Base-by-base conservation (phyloP, 192 early-diverging fungal genomes). In the Chytriomyces sp. region DNA sequence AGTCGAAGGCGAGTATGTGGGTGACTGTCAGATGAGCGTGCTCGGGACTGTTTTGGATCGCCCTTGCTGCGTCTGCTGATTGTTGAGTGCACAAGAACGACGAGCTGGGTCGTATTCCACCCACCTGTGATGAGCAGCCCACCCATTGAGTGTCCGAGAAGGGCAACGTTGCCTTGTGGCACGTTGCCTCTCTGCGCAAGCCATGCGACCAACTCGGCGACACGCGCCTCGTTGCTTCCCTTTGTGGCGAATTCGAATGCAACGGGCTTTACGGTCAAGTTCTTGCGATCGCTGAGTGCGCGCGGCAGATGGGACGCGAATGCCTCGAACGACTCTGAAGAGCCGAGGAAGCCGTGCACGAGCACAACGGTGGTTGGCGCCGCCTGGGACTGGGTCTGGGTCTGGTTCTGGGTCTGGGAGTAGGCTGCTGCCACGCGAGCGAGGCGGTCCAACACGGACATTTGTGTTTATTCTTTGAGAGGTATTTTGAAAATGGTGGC, bases 271-370 rank as follows among this genome's bases (percentile, higher is more conserved):
- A 57, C 31, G 7, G 22, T 56, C n/a, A n/a, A n/a, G n/a, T n/a
- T n/a, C n/a, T 40, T 64, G 14, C 4, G 62, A 41, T 17, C 75
- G 60, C 32, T n/a, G n/a, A 81, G 64, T 22, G 25, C 25, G 26
- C 39, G 59, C 10, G 77, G 41, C 12, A 81, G 74, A 52, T 82
- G 34, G 17, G 37, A 17, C 5, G 80, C 78, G 52, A 86, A 84
- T 7, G 56, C 28, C 25, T 62, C 55, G 78, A 86, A 84, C 3
- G 72, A 77, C 31, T 74, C 78, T 34, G 80, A 75, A 22, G 70
- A 75, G 38, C 85, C 85, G 19, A 84, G 65, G 68, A 84, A 86
- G 6, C 85, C 85, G 68, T 86, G 85, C 6, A 84, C 77, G 60
- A 81, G 78, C 8, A 85, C 78, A 30, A 85, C 3, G 37, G 80